These are phyloP conservation scores for Saccharomycopsis amapae DNA, from an alignment of 805 yeast species.

Conservation along the genomic window DNA sequence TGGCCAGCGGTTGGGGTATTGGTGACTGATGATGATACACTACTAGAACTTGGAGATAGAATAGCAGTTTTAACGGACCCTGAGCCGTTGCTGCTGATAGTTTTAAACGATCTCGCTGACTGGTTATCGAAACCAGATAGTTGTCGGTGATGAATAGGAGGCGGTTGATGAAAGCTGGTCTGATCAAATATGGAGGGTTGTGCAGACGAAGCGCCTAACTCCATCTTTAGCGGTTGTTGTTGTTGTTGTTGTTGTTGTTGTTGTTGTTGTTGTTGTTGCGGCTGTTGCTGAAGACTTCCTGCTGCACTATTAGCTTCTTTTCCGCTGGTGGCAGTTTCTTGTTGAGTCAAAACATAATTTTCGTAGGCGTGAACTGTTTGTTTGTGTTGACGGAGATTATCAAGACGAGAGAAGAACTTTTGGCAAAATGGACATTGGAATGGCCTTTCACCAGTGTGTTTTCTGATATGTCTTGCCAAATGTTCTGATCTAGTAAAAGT, in stretches of 20 bases:
- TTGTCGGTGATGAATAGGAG: too few species aligned
- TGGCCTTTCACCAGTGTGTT: constrained; percentile 93
- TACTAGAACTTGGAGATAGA: not conserved
- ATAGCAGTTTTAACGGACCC: not conserved
- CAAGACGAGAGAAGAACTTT: constrained; percentile 73
- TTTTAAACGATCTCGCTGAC: constrained; percentile 1
- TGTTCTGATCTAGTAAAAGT: constrained; percentile 88
- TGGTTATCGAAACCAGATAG: constrained; percentile 2
- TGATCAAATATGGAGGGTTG: too few species aligned
- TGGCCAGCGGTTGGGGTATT: not conserved
- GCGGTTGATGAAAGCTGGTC: too few species aligned
- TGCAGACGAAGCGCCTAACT: too few species aligned
- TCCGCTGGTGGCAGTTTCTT: not conserved
- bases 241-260: not conserved
- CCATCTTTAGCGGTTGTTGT: not conserved
- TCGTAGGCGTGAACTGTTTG: constrained; percentile 64
- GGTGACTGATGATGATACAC: too few species aligned
- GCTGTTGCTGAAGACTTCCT: not conserved
- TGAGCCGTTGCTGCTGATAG: not conserved
- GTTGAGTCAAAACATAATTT: constrained; percentile 5
- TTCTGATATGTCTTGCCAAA: constrained; percentile 83
- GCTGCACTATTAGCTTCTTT: not conserved
- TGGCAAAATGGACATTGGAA: constrained; percentile 79
- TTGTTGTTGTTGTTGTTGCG: constrained; percentile 4
- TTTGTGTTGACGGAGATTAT: constrained; percentile 84